phyloP scores from a whole-genome alignment of 768 basidiomycete genomes.

The Serpula lacrymans region DNA sequence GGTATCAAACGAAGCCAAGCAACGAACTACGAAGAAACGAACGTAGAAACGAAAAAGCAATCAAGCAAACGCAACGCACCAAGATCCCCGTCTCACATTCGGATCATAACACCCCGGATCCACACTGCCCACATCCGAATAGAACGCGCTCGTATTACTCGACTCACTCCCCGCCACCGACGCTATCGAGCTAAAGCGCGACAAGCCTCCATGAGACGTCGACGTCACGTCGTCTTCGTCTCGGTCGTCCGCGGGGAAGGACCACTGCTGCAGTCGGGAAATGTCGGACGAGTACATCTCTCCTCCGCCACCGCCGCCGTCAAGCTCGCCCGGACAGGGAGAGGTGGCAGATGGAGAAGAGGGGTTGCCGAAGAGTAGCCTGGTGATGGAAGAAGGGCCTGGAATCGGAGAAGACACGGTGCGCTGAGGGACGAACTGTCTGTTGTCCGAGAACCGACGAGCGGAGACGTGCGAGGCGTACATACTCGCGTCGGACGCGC shows the following conservation, averaged over 20 bases:
- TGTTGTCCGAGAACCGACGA: slow-evolving; percentile 41
- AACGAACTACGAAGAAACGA: slow-evolving; percentile 28
- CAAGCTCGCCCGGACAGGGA: slow-evolving; percentile 49
- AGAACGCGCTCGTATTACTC: slow-evolving; percentile 48
- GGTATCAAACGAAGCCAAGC: slow-evolving; percentile 39
- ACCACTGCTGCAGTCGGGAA: slow-evolving; percentile 32
- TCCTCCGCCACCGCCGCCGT: slow-evolving; percentile 23
- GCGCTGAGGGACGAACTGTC: slow-evolving; percentile 47
- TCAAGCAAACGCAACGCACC: slow-evolving; percentile 14
- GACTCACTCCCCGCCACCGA: slow-evolving; percentile 61
- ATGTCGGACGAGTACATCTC: slow-evolving; percentile 5
- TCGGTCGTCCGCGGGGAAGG: slow-evolving; percentile 37
- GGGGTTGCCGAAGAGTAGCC: slow-evolving; percentile 63
- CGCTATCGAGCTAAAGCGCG: slow-evolving; percentile 60
- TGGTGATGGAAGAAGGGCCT: slow-evolving; percentile 59
- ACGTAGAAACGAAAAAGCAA: slow-evolving; percentile 7
- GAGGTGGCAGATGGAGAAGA: slow-evolving; percentile 45
- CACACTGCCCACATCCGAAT: slow-evolving; percentile 40
- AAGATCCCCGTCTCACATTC: slow-evolving; percentile 31
- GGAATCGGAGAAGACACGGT: slow-evolving; percentile 42
- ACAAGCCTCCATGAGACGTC: slow-evolving; percentile 41
- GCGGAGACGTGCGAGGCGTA: slow-evolving; percentile 7
- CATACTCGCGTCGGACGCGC: slow-evolving; percentile 37
- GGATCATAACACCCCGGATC: slow-evolving; percentile 29
- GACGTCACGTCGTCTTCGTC: slow-evolving; percentile 52